A percentile compares a stretch with the other conserved stretches of the same genome.
Evolutionary conservation across 2,329 filamentous ascomycete genomes (phyloP).

Genomic region (Scytalidium sp.): DNA sequence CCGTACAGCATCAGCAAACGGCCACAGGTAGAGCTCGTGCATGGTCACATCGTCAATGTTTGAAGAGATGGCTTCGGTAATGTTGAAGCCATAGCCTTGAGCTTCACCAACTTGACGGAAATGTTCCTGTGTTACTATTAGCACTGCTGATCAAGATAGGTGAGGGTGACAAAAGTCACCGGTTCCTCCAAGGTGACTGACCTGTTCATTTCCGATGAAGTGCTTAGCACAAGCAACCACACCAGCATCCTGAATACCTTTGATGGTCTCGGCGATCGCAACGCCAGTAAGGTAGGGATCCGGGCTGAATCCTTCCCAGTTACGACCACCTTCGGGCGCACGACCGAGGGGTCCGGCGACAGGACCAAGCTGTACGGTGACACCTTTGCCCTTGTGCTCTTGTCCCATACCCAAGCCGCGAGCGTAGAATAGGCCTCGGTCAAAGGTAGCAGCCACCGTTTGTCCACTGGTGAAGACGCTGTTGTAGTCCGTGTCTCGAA

Average conservation of each 20-base stretch:
- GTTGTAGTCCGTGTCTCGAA: slow-evolving; percentile 58
- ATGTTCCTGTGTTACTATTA: slow-evolving; percentile 58
- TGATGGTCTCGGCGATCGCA: slow-evolving; percentile 68
- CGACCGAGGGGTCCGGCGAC: slow-evolving; percentile 68
- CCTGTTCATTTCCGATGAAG: slow-evolving; percentile 69
- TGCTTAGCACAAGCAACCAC: slow-evolving; percentile 84
- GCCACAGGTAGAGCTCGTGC: slow-evolving; percentile 60
- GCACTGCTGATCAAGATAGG: slow-evolving; percentile 44
- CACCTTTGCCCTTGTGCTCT: slow-evolving; percentile 73
- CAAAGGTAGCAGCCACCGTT: slow-evolving; percentile 68
- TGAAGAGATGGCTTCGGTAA: slow-evolving; percentile 53
- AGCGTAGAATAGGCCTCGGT: slow-evolving; percentile 55
- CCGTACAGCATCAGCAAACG: slow-evolving; percentile 55
- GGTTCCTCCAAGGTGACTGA: slow-evolving; percentile 26
- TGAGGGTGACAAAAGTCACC: slow-evolving; percentile 30
- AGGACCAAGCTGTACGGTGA: slow-evolving; percentile 71
- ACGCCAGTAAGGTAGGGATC: slow-evolving; percentile 75
- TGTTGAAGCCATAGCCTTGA: slow-evolving; percentile 56
- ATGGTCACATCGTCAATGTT: slow-evolving; percentile 59
- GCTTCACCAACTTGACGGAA: slow-evolving; percentile 36
- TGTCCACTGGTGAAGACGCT: slow-evolving; percentile 70
- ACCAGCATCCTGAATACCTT: slow-evolving; percentile 78
- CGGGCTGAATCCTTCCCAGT: slow-evolving; percentile 68
- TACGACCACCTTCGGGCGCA: slow-evolving; percentile 65
- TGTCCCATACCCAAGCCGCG: slow-evolving; percentile 45